These are phyloP conservation scores for Phytophthora nicotianae DNA, from an alignment of 352 stramenopile genomes.

Conservation along the genomic window DNA sequence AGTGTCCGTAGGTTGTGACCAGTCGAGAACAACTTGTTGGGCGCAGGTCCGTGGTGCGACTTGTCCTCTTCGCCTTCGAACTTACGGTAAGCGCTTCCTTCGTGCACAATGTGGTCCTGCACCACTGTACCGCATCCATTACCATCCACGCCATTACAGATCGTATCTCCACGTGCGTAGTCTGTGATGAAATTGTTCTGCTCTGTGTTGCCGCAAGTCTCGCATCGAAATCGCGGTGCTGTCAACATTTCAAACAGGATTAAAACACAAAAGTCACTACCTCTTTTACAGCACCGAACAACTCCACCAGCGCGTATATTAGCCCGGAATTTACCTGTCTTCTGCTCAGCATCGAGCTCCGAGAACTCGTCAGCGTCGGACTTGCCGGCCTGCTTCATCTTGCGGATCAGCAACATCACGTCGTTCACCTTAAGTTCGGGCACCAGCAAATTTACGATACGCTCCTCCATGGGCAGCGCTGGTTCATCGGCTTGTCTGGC, in stretches of 20 bases:
- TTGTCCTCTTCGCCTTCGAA: constrained; percentile 98
- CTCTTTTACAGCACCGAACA: constrained; percentile 2
- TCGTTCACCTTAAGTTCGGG: constrained; percentile 87
- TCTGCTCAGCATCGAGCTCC: constrained; percentile 84
- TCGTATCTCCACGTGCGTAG: constrained; percentile 87
- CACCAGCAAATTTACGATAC: constrained; percentile 87
- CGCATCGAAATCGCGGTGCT: constrained; percentile 84
- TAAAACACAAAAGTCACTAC: constrained; percentile 10
- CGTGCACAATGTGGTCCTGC: constrained; percentile 95
- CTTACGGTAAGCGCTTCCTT: constrained; percentile 96
- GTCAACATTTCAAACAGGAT: constrained; percentile 2
- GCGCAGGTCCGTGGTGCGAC: constrained; percentile 94
- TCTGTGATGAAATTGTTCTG: constrained; percentile 92
- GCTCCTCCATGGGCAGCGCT: constrained; percentile 83
- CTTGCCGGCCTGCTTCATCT: constrained; percentile 90
- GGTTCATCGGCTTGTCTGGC: constrained; percentile 49
- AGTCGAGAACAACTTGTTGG: constrained; percentile 95
- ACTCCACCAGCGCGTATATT: neutral
- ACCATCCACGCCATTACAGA: constrained; percentile 87
- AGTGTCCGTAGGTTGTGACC: constrained; percentile 96
- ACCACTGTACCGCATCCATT: constrained; percentile 94
- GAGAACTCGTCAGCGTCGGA: constrained; percentile 90
- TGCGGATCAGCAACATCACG: constrained; percentile 89
- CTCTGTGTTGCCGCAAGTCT: constrained; percentile 88
- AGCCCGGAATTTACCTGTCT: constrained; percentile 56